Conservation (phyloP, 1,284 basidiomycete genomes). For the Microbotryomycetes sp. region DNA sequence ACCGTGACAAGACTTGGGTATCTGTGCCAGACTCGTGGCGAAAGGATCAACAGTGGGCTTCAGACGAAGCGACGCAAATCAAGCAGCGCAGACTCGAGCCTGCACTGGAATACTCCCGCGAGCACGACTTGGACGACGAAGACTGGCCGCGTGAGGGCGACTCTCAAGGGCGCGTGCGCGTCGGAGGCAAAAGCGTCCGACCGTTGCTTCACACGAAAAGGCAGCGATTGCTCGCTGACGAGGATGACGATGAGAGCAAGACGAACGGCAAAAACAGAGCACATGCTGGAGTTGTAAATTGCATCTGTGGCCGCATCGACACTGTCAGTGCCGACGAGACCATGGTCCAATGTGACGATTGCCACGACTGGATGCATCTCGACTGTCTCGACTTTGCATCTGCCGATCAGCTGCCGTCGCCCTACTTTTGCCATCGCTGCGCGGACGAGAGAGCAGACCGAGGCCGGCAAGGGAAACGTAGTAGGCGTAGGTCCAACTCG, state of each 20-base stretch:
- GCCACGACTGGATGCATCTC: constrained; percentile 28
- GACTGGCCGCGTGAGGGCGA: background rate
- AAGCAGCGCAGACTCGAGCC: background rate
- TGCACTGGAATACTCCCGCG: background rate
- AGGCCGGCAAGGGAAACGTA: background rate
- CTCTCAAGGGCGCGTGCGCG: constrained; percentile 3
- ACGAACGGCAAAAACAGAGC: background rate
- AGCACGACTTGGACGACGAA: background rate
- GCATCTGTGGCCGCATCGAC: constrained; percentile 4
- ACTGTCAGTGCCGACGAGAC: constrained; percentile 12
- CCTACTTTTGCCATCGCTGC: constrained; percentile 30
- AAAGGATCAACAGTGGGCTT: background rate
- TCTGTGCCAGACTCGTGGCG: background rate
- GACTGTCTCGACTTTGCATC: constrained; percentile 22
- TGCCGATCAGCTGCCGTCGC: constrained; percentile 14
- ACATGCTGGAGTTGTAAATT: background rate
- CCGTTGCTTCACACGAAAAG: constrained; percentile 6
- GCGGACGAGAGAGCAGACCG: constrained; percentile 2
- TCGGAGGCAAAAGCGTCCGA: constrained; percentile 17
- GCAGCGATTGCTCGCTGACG: constrained; percentile 7
- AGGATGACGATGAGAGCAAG: constrained; percentile 4
- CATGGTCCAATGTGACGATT: constrained; percentile 31
- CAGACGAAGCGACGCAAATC: constrained; percentile 17
- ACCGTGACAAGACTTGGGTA: background rate
- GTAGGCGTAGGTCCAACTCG: background rate